Conservation (phyloP, 2,329 filamentous ascomycete species). For the Ophiostoma piceae region DNA sequence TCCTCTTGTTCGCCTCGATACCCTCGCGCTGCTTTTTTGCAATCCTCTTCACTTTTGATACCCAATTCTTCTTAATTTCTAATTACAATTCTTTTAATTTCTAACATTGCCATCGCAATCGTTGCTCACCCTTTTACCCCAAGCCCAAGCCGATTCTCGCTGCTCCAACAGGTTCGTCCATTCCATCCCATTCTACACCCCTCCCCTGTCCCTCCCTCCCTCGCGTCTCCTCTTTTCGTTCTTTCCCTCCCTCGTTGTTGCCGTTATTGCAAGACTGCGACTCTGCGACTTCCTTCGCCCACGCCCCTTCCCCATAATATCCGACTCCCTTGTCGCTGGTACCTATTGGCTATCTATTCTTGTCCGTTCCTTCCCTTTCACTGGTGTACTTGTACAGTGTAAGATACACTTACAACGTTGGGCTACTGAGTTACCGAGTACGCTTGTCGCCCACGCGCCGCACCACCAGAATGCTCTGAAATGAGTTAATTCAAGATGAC, state of each 20-base stretch:
- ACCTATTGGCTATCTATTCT: slow-evolving; percentile 1
- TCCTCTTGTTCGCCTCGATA: no score
- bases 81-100: not conserved
- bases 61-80: not conserved
- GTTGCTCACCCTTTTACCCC: not conserved
- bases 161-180: not conserved
- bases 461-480: not conserved
- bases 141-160: not conserved
- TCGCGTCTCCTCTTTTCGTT: slow-evolving; percentile 12
- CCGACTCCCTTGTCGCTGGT: not conserved
- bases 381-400: not conserved
- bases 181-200: not conserved
- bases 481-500: slow-evolving; percentile 5
- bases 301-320: slow-evolving; percentile 7
- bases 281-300: not conserved
- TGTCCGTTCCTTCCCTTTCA: not conserved
- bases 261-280: not conserved
- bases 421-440: not conserved
- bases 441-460: not conserved
- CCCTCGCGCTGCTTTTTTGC: no score
- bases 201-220: slow-evolving; percentile 5
- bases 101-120: not conserved
- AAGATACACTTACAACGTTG: not conserved
- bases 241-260: slow-evolving; percentile 3
- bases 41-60: not conserved